Evolutionary conservation across 73 alveolate genomes (phyloP), one percentile per base, ranked within the genome.

Genomic region (Paramecium tetraurelia): DNA sequence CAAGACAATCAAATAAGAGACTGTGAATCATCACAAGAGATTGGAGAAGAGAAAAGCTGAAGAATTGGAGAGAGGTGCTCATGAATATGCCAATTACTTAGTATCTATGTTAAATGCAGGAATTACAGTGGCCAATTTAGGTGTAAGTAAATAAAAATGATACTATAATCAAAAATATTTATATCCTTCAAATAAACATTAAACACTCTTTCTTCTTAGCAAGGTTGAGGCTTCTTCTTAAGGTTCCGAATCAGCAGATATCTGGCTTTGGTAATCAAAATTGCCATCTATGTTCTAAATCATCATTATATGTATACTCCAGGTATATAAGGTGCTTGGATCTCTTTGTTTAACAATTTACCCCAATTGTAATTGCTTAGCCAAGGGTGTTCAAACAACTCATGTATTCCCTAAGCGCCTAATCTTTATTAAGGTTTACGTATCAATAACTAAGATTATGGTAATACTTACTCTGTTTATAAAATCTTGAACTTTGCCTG

Each of bases 401-500:
- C 99, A 29, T 50, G 21, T n/a, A 96, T 92, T 9, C 99, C 99
- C 75, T 90, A 76, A 50, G 33, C 86, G 18, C 99, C 99, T 38
- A 97, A 88, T 89, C 99, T 94, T 71, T 96, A 95, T 89, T 93
- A 93, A 27, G 96, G 95, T 85, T 97, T 96, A 85, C 99, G 95
- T 87, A 44, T 58, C 29, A 92, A 36, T 83, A 92, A 63, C 92
- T 92, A 89, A 5, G 16, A 29, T 57, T 43, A 11, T n/a, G 24
- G 4, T 93, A 27, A 6, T 3, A 12, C 92, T 68, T 41, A 97
- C 97, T 77, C 95, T 97, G 92, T 97, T 97, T 9, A 97, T 95
- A 76, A 97, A 97, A 83, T 97, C 99, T 70, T 97, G 97, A 40
- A 97, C 95, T 89, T 96, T 98, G 27, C 59, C 68, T 20, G 97